A percentile compares a stretch with the other conserved stretches of the same genome.
phyloP scores from a whole-genome alignment of 2,329 filamentous ascomycete species.

The Xylaria sp. region DNA sequence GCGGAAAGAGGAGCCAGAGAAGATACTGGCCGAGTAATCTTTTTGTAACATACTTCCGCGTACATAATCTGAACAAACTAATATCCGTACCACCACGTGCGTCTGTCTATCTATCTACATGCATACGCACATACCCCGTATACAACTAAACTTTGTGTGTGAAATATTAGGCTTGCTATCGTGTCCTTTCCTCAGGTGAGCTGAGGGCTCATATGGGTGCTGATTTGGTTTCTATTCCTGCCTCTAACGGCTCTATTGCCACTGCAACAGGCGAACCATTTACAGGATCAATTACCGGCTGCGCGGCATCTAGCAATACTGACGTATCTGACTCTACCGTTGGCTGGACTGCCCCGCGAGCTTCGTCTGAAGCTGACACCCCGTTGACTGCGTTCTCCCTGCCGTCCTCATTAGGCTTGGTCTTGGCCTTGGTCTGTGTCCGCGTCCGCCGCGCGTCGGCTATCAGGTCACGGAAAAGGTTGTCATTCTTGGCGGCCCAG shows the following conservation, averaged over 20 bases:
- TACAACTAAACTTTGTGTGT: not conserved
- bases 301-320: not conserved
- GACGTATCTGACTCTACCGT: constrained; percentile 28
- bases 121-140: constrained; percentile 11
- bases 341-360: constrained; percentile 15
- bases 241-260: not conserved
- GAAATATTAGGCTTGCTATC: not conserved
- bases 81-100: not conserved
- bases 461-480: constrained; percentile 82
- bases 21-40: constrained; percentile 27
- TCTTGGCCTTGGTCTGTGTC: constrained; percentile 52
- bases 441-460: constrained; percentile 74
- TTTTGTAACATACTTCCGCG: not conserved
- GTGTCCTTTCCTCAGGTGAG: not conserved
- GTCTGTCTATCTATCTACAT: constrained; percentile 7
- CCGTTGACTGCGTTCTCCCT: constrained; percentile 37
- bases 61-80: constrained; percentile 27
- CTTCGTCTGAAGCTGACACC: constrained; percentile 25
- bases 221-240: constrained; percentile 6
- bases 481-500: constrained; percentile 78
- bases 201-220: not conserved
- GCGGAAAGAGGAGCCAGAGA: constrained; percentile 22
- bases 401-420: constrained; percentile 39
- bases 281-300: not conserved
- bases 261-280: not conserved